Base-by-base conservation (phyloP, 257 asterid genomes). In the Solanum piurae region DNA sequence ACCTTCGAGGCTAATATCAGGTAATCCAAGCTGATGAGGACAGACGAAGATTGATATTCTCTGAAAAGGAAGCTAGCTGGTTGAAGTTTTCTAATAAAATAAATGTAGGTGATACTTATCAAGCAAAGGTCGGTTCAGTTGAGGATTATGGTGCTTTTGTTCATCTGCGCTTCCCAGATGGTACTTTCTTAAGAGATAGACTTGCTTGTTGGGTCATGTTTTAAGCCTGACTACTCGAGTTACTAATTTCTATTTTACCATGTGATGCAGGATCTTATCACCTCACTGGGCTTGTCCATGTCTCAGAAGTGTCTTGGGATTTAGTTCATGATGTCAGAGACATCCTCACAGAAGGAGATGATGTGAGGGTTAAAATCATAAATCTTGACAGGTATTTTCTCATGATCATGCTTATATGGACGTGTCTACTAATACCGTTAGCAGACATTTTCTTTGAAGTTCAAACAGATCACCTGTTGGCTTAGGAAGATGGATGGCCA, bases 271-370 rank as follows among this genome's bases (percentile, higher is more conserved):
- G 99, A 84, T 86, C 89, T 29, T 92, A 91, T 91, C 92, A 94
- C 89, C 94, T 97, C 87, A 95, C 99, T 1, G 99, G 99, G 74
- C 94, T 95, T 73, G 98, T 97, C 83, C 99, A 97, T 88, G 93
- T 95, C 90, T 97, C 99, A 7, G 99, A 97, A 90, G 98, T 97
- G 55, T 97, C 99, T 5, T 97, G 99, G 99, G 99, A 97, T 92
- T 91, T 95, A 86, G 98, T 97, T 86, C 99, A 94, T 83, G 99
- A 97, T 66, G 95, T 90, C 23, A 93, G 98, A 86, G 99, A 97
- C 77, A 86, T 95, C 85, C 93, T 97, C 58, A 77, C 93, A 2
- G 98, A 92, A 91, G 98, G 98, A 49, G 98, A 97, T 42, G 90
- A 93, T 89, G 96, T 94, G 93, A 93, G 92, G 83, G 99, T 94